phyloP scores from a whole-genome alignment of 2,329 filamentous ascomycete species.

The Aspergillus ibericus region DNA sequence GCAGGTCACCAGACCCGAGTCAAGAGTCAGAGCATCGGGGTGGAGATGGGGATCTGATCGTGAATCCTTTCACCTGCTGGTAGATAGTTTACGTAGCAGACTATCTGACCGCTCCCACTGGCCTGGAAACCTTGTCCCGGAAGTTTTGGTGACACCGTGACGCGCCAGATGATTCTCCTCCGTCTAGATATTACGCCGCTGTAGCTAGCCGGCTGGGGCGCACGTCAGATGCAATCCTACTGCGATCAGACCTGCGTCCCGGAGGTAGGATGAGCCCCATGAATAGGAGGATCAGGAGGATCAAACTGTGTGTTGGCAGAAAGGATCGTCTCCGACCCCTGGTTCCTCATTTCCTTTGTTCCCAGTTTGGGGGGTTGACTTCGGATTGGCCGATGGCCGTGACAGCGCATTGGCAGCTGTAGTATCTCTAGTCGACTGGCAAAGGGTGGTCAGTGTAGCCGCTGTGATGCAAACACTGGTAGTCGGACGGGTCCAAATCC shows the following conservation, averaged over 20 bases:
- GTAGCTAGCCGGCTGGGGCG: constrained; percentile 4
- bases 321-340: neutral
- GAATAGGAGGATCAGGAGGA: neutral
- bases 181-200: too few species aligned
- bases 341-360: neutral
- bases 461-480: neutral
- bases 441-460: neutral
- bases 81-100: neutral
- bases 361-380: neutral
- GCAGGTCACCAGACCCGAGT: neutral
- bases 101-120: neutral
- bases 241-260: constrained; percentile 4
- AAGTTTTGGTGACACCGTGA: neutral
- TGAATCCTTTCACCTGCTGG: neutral
- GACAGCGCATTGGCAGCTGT: neutral
- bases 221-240: constrained; percentile 6
- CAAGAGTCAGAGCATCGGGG: neutral
- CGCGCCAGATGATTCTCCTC: neutral
- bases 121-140: neutral
- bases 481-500: neutral
- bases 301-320: neutral
- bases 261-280: neutral
- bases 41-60: neutral
- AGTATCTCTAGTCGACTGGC: neutral
- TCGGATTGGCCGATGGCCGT: neutral